Evolutionary conservation across 2,329 filamentous ascomycete genomes (phyloP).

Genomic region (Capronia coronata): DNA sequence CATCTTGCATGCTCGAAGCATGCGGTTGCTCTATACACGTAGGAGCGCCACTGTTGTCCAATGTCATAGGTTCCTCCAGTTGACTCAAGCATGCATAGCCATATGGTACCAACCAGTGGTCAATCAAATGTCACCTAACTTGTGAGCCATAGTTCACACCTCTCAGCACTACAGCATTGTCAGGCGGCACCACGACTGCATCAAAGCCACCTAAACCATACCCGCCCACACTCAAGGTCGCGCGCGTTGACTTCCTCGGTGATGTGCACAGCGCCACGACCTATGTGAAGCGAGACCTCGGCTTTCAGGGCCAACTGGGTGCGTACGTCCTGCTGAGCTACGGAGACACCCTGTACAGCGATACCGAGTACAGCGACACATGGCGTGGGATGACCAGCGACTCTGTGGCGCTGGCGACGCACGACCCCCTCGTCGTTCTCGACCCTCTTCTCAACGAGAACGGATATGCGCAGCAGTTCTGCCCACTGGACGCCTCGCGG

Average conservation of each 20-base stretch:
- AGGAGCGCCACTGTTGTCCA: background rate
- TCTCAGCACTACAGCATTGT: background rate
- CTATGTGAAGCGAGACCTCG: slow-evolving; percentile 28
- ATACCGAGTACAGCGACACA: slow-evolving; percentile 23
- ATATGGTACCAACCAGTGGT: too few species aligned
- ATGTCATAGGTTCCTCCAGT: background rate
- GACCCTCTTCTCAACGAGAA: slow-evolving; percentile 23
- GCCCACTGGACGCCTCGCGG: slow-evolving; percentile 17
- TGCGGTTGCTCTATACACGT: too few species aligned
- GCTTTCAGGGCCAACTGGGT: slow-evolving; percentile 28
- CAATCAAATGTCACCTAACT: background rate
- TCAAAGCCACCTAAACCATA: slow-evolving; percentile 1
- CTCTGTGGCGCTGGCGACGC: slow-evolving; percentile 25
- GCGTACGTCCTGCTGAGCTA: slow-evolving; percentile 26
- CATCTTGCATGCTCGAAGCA: too few species aligned
- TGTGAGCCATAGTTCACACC: background rate
- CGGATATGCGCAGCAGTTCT: slow-evolving; percentile 28
- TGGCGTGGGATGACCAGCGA: slow-evolving; percentile 30
- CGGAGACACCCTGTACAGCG: slow-evolving; percentile 28
- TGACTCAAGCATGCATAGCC: too few species aligned
- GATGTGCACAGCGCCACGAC: slow-evolving; percentile 27
- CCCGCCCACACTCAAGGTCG: slow-evolving; percentile 14
- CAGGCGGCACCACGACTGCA: background rate
- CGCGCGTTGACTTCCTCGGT: slow-evolving; percentile 23
- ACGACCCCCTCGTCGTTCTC: slow-evolving; percentile 25